phyloP scores from a whole-genome alignment of 208 protist species.

The Novymonas esmeraldas region DNA sequence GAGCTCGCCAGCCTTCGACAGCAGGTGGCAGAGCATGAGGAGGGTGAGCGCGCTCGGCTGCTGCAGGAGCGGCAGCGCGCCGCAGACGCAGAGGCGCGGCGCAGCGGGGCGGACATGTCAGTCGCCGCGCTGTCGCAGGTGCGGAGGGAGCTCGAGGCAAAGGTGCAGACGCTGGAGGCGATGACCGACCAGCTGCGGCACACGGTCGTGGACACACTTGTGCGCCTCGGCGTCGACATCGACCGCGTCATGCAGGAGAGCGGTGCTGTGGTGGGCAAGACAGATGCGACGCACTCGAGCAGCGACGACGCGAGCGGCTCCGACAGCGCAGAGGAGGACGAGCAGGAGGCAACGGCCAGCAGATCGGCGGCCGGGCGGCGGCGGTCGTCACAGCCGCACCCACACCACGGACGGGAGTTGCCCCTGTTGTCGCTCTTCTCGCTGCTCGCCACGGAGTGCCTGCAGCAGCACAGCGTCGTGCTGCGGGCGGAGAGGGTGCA shows the following conservation, averaged over 20 bases:
- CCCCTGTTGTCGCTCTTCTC: conserved; percentile 43
- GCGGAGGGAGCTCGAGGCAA: conserved; percentile 20
- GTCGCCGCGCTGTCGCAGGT: conserved; percentile 12
- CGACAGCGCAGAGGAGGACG: not conserved
- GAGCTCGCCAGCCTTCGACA: conserved; percentile 3
- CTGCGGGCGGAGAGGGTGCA: conserved; percentile 39
- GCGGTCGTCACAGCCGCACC: no score
- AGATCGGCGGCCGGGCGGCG: no score
- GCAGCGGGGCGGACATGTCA: conserved; percentile 15
- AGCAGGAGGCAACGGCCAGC: not conserved
- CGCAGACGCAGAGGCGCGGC: not conserved
- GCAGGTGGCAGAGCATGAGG: conserved; percentile 5
- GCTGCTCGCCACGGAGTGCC: conserved; percentile 49
- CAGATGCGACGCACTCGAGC: no score
- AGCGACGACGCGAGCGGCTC: not conserved
- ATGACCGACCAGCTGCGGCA: conserved; percentile 23
- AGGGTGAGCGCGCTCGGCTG: no score
- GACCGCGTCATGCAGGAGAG: conserved; percentile 3
- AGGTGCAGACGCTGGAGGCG: conserved; percentile 30
- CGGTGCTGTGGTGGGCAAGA: not conserved
- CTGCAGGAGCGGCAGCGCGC: conserved; percentile 9
- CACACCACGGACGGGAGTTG: not conserved
- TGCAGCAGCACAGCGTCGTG: conserved; percentile 23
- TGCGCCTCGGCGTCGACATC: conserved; percentile 33
- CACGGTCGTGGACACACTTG: conserved; percentile 27